A percentile compares a stretch with the other conserved stretches of the same genome.
Evolutionary conservation across 441 rosid species (phyloP).

Genomic region (Flueggea neowawraea): DNA sequence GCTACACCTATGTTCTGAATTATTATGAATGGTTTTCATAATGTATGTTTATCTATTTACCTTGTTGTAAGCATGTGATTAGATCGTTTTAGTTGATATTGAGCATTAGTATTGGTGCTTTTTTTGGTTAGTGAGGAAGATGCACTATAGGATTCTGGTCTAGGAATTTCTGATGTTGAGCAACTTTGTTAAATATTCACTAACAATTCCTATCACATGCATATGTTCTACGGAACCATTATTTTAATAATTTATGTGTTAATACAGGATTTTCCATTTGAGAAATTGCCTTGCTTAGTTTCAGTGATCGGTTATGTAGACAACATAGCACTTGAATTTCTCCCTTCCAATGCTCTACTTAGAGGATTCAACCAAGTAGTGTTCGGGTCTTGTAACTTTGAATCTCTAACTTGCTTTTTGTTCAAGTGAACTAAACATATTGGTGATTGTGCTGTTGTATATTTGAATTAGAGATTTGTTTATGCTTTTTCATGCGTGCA

Average conservation of each 20-base stretch:
- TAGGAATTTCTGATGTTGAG: not conserved
- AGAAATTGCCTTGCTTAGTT: slow-evolving; percentile 3
- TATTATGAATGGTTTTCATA: not conserved
- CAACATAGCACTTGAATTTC: not conserved
- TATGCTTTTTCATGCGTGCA: not conserved
- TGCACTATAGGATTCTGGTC: not conserved
- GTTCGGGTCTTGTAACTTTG: no score
- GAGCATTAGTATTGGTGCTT: no score
- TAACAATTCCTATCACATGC: not conserved
- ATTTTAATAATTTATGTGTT: not conserved
- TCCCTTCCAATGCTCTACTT: no score
- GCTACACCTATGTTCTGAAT: slow-evolving; percentile 6
- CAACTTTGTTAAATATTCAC: not conserved
- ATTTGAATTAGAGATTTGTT: not conserved
- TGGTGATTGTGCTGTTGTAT: not conserved
- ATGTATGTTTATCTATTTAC: not conserved
- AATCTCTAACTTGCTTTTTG: not conserved
- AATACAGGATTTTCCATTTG: not conserved
- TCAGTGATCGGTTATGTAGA: not conserved
- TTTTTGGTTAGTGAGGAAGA: no score
- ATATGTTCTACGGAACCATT: not conserved
- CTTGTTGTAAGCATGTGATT: not conserved
- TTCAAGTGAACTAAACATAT: not conserved
- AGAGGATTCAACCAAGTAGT: no score
- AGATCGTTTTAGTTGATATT: no score